Evolutionary conservation across 495 filamentous ascomycete species (phyloP).

Genomic region (Viridothelium virens): DNA sequence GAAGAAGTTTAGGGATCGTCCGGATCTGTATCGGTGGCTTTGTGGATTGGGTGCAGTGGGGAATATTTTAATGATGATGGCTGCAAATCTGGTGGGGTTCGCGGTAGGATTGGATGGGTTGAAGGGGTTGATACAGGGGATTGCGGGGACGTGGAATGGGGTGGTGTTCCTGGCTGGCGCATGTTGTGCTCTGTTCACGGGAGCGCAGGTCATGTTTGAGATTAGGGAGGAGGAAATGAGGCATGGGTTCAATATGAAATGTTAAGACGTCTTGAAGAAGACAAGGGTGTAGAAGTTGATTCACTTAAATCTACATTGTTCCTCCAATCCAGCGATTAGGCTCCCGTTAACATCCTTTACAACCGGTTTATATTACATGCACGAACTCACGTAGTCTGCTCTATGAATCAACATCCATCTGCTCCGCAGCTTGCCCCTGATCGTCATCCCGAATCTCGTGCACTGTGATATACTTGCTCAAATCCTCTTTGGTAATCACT

Average conservation of each 20-base stretch:
- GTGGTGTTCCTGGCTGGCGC: slow-evolving; percentile 63
- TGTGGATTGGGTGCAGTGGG: slow-evolving; percentile 79
- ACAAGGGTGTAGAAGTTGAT: neutral
- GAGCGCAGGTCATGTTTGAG: slow-evolving; percentile 95
- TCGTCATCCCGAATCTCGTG: slow-evolving; percentile 61
- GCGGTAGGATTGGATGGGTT: slow-evolving; percentile 76
- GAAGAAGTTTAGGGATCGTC: slow-evolving; percentile 55
- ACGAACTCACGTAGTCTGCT: neutral
- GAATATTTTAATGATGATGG: slow-evolving; percentile 93
- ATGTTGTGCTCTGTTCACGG: slow-evolving; percentile 68
- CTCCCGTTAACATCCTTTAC: neutral
- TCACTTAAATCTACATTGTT: neutral
- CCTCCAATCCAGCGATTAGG: neutral
- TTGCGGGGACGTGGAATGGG: slow-evolving; percentile 69
- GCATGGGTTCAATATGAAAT: slow-evolving; percentile 77
- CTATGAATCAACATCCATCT: slow-evolving; percentile 90
- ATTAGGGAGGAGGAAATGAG: slow-evolving; percentile 74
- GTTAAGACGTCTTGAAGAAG: slow-evolving; percentile 39
- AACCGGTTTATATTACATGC: slow-evolving; percentile 5
- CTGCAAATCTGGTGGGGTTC: slow-evolving; percentile 90
- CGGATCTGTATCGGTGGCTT: slow-evolving; percentile 65
- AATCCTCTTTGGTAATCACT: slow-evolving; percentile 82
- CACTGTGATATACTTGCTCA: slow-evolving; percentile 90
- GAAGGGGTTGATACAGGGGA: slow-evolving; percentile 61
- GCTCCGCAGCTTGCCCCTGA: slow-evolving; percentile 59